A percentile compares a stretch with the other conserved stretches of the same genome.
phyloP scores from a whole-genome alignment of 345 rosid species.

The Brassica juncea region DNA sequence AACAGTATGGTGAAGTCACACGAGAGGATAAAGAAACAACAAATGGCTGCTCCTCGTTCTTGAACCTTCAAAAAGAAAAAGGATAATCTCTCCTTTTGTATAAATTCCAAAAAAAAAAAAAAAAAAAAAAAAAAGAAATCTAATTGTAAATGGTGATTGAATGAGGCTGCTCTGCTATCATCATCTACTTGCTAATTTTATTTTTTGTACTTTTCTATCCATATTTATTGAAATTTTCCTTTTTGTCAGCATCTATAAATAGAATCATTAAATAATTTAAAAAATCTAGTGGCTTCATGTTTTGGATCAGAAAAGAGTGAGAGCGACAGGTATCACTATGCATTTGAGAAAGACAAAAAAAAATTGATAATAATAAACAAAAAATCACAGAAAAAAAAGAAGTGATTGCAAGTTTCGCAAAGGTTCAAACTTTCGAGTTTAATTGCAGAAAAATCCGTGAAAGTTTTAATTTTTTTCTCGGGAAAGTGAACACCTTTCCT shows the following conservation, averaged over 20 bases:
- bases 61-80: conserved; percentile 26
- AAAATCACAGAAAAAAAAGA: background rate
- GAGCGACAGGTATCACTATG: background rate
- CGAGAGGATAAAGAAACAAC: conserved; percentile 80
- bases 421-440: background rate
- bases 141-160: background rate
- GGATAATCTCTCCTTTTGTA: background rate
- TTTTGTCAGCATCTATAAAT: conserved; percentile 19
- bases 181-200: background rate
- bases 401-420: background rate
- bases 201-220: background rate
- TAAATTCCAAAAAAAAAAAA: too few species aligned
- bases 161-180: background rate
- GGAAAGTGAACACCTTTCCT: background rate
- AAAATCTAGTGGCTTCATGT: conserved; percentile 31
- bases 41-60: conserved; percentile 86
- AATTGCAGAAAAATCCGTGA: background rate
- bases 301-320: conserved; percentile 30
- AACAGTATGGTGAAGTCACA: conserved; percentile 70
- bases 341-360: background rate
- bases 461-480: background rate
- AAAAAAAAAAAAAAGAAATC: background rate
- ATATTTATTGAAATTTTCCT: conserved; percentile 12
- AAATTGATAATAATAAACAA: background rate
- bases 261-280: background rate